These are phyloP conservation scores for Iberis pinnata DNA, from an alignment of 345 rosid genomes.

Conservation along the genomic window DNA sequence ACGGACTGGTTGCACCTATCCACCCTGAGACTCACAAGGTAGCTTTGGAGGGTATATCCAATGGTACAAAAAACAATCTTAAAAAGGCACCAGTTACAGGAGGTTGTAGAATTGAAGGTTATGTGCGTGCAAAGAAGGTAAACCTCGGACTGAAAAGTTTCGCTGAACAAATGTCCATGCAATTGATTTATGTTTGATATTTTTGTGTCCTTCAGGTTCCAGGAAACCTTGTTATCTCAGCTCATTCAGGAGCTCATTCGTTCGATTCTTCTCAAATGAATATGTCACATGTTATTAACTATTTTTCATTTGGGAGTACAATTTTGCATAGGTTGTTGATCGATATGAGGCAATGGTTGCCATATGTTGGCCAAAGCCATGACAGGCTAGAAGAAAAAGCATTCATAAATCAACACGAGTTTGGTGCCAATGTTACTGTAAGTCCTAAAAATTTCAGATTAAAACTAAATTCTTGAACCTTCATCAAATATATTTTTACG, in stretches of 20 bases:
- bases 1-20: conserved; percentile 58
- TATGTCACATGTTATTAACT: conserved; percentile 85
- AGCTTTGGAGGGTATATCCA: conserved; percentile 34
- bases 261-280: conserved; percentile 88
- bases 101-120: conserved; percentile 97
- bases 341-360: conserved; percentile 61
- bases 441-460: conserved; percentile 29
- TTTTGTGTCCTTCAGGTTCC: conserved; percentile 62
- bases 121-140: conserved; percentile 97
- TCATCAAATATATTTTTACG: neutral
- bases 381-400: conserved; percentile 71
- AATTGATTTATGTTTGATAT: conserved; percentile 3
- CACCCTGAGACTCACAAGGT: conserved; percentile 50
- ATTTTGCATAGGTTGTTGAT: conserved; percentile 50
- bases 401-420: conserved; percentile 65
- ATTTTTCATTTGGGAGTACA: conserved; percentile 78
- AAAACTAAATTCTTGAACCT: conserved; percentile 1
- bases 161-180: neutral
- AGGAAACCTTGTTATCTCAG: conserved; percentile 82
- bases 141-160: conserved; percentile 3
- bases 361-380: conserved; percentile 77
- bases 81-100: conserved; percentile 69
- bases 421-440: conserved; percentile 95
- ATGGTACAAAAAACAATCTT: conserved; percentile 33
- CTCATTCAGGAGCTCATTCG: conserved; percentile 86